Conservation (phyloP, 257 asterid species). For the Przewalskia tangutica region DNA sequence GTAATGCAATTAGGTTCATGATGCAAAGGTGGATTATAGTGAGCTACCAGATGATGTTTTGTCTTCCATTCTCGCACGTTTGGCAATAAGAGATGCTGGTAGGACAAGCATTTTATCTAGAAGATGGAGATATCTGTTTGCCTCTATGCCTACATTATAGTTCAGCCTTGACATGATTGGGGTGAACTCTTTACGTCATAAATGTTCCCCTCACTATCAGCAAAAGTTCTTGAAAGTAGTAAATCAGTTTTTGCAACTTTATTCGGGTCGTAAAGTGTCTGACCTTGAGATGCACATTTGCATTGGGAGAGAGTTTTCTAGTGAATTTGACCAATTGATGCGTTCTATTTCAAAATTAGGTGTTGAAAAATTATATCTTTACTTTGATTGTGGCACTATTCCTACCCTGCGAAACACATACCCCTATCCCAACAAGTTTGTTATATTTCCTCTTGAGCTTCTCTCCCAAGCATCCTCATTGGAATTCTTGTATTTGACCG, state of each 20-base stretch:
- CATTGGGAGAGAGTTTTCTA: not conserved
- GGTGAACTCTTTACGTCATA: not conserved
- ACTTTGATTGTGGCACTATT: not conserved
- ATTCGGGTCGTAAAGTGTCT: not conserved
- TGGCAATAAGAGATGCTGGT: not conserved
- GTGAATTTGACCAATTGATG: not conserved
- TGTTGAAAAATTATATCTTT: not conserved
- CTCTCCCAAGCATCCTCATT: not conserved
- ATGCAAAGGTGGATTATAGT: not conserved
- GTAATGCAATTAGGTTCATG: not conserved
- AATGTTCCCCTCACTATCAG: not conserved
- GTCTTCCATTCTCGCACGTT: not conserved
- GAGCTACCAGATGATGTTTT: not conserved
- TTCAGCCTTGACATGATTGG: not conserved
- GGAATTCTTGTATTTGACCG: not conserved
- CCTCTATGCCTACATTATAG: not conserved
- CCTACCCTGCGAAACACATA: too few relatives aligned
- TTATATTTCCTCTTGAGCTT: not conserved
- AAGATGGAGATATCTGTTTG: not conserved
- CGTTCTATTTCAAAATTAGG: not conserved
- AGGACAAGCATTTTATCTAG: not conserved
- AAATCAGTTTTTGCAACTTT: not conserved
- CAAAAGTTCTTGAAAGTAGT: not conserved
- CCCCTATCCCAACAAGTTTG: not conserved
- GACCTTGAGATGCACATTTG: not conserved